phyloP scores from a whole-genome alignment of 176 grass and related monocot species.

The Tillandsia leiboldiana region DNA sequence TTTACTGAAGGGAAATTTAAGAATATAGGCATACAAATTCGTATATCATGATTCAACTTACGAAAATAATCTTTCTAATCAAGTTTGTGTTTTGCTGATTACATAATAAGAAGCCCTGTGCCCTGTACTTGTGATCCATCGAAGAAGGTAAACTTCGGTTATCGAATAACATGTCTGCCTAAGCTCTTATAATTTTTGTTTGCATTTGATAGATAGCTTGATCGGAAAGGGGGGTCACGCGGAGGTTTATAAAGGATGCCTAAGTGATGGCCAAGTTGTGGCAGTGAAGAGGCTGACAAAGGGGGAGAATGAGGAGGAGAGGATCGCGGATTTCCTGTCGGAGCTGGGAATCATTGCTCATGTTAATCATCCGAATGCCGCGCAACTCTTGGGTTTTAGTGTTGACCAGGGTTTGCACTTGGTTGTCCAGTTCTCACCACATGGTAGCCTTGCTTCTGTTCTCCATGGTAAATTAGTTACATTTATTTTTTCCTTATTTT shows the following conservation, averaged over 20 bases:
- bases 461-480: constrained; percentile 62
- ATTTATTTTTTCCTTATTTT: neutral
- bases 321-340: constrained; percentile 76
- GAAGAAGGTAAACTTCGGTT: too few relatives aligned
- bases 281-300: constrained; percentile 85
- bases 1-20: too few relatives aligned
- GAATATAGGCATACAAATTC: too few relatives aligned
- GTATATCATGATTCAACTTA: too few relatives aligned
- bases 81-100: too few relatives aligned
- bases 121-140: too few relatives aligned
- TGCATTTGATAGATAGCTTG: constrained; percentile 32
- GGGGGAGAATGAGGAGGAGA: constrained; percentile 66
- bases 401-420: constrained; percentile 80
- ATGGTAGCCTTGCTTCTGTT: constrained; percentile 90
- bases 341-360: constrained; percentile 99
- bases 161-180: too few relatives aligned
- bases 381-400: constrained; percentile 89
- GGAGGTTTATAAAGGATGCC: constrained; percentile 52
- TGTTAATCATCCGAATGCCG: constrained; percentile 93
- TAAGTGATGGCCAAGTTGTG: constrained; percentile 46
- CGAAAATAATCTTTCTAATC: too few relatives aligned
- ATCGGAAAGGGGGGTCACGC: constrained; percentile 62
- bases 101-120: too few relatives aligned
- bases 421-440: constrained; percentile 81
- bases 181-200: neutral